Conservation (phyloP, 2,329 filamentous ascomycete species). For the Metarhizium guizhouense region DNA sequence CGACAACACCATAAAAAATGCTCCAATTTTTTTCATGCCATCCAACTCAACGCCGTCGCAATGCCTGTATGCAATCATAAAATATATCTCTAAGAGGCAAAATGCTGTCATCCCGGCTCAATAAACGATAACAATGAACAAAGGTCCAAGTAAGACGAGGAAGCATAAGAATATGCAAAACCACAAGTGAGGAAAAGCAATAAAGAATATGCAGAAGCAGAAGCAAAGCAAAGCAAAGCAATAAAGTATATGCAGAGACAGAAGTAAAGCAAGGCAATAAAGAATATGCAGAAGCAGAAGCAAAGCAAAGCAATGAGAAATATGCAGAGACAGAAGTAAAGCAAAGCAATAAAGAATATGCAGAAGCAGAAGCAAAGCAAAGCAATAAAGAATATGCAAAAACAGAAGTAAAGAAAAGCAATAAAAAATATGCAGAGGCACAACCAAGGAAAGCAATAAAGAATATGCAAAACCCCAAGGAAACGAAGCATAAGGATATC, state of each 20-base stretch:
- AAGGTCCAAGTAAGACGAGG: neutral
- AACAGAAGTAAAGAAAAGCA: neutral
- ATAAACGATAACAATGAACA: neutral
- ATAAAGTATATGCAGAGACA: neutral
- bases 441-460: neutral
- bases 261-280: neutral
- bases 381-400: neutral
- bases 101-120: neutral
- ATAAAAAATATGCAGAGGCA: neutral
- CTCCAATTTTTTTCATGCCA: neutral
- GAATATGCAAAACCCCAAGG: no score
- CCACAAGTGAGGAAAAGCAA: neutral
- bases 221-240: no score
- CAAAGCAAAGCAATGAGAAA: neutral
- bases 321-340: neutral
- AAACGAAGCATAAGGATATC: no score
- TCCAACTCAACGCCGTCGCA: constrained; percentile 2
- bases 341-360: no score
- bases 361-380: neutral
- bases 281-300: neutral
- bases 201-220: neutral
- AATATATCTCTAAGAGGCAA: neutral
- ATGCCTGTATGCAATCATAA: neutral
- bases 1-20: neutral
- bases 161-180: neutral